These are phyloP conservation scores for Mycena polygramma DNA, from an alignment of 768 basidiomycete species.

Conservation along the genomic window DNA sequence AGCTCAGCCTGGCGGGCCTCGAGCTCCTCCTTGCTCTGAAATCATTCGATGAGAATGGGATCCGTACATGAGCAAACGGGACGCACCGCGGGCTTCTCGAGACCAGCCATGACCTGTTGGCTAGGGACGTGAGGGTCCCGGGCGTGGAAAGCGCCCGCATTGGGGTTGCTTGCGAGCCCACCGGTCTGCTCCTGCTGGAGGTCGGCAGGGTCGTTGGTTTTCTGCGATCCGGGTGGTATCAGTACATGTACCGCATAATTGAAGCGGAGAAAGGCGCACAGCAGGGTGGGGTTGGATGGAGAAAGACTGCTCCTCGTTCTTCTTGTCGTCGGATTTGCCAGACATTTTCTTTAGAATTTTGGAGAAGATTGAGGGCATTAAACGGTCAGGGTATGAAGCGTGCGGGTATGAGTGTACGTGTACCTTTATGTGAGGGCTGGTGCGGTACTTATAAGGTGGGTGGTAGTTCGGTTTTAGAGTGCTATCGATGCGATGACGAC, in stretches of 20 bases:
- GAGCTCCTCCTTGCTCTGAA: conserved; percentile 67
- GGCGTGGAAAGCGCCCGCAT: conserved; percentile 60
- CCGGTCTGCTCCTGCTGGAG: conserved; percentile 53
- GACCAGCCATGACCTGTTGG: conserved; percentile 55
- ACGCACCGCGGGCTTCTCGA: conserved; percentile 64
- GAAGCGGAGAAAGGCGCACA: conserved; percentile 48
- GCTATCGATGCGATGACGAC: conserved; percentile 24
- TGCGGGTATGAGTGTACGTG: background rate
- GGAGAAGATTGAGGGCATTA: conserved; percentile 35
- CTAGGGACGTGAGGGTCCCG: conserved; percentile 66
- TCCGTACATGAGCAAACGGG: background rate
- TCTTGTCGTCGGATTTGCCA: conserved; percentile 22
- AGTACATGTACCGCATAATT: background rate
- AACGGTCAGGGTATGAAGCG: conserved; percentile 3
- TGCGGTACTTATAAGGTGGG: conserved; percentile 18
- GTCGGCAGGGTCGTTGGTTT: conserved; percentile 71
- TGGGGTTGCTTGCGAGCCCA: conserved; percentile 54
- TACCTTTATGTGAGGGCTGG: conserved; percentile 4
- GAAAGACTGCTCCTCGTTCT: conserved; percentile 55
- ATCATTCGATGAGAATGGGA: background rate
- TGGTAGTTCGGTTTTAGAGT: too few relatives aligned
- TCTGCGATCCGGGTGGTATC: conserved; percentile 49
- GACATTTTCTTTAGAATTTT: conserved; percentile 33
- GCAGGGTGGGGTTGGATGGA: conserved; percentile 74
- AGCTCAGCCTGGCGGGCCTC: conserved; percentile 59